Evolutionary conservation across 768 basidiomycete genomes (phyloP).

Genomic region (Stropharia rugosoannulata): DNA sequence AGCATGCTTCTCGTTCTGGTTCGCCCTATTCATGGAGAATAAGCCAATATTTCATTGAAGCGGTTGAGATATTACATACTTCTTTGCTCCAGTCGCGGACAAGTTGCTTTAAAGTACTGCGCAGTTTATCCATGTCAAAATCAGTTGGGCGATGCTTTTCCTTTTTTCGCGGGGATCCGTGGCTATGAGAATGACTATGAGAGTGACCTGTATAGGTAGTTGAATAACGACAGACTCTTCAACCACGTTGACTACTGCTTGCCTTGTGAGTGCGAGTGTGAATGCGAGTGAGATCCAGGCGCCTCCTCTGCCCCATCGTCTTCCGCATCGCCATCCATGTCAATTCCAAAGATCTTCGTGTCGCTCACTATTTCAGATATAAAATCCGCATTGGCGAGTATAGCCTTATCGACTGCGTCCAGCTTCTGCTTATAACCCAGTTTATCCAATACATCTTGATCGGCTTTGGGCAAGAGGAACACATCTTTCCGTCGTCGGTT

Average conservation of each 20-base stretch:
- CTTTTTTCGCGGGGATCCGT: conserved; percentile 9
- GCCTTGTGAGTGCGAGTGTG: conserved; percentile 2
- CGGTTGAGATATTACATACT: conserved; percentile 35
- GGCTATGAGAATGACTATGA: conserved; percentile 12
- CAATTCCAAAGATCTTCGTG: conserved; percentile 79
- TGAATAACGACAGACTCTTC: background rate
- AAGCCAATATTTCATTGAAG: background rate
- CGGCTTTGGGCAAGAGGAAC: conserved; percentile 63
- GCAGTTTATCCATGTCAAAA: conserved; percentile 85
- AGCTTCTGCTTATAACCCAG: conserved; percentile 82
- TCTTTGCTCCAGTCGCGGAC: conserved; percentile 92
- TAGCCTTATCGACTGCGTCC: conserved; percentile 76
- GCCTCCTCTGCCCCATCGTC: conserved; percentile 2
- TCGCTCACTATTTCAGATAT: conserved; percentile 70
- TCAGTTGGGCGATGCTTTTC: conserved; percentile 54
- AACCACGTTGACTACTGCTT: background rate
- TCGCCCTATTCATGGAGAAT: conserved; percentile 49
- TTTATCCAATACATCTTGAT: conserved; percentile 64
- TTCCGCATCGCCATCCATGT: conserved; percentile 30
- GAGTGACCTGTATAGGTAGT: conserved; percentile 10
- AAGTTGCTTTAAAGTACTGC: conserved; percentile 90
- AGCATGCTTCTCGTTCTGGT: conserved; percentile 75
- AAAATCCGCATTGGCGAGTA: conserved; percentile 78
- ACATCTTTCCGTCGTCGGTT: conserved; percentile 75
- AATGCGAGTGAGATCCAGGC: conserved; percentile 8